Evolutionary conservation across 1,284 basidiomycete genomes (phyloP), one percentile per base, ranked within the genome.

Genomic region (Chalciporus sp.): DNA sequence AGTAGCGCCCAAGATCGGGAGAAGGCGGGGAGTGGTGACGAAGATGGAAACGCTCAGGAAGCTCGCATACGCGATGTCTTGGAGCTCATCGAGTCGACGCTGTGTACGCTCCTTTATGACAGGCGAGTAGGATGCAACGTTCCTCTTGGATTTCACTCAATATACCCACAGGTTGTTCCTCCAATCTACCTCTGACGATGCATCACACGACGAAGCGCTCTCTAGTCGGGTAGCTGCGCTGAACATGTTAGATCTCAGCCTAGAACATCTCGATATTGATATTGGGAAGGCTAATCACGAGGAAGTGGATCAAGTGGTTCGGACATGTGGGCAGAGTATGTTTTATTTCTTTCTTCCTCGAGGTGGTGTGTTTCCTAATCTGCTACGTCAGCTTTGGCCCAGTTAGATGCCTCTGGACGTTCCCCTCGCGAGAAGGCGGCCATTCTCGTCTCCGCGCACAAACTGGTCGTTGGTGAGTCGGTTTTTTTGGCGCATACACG

Each of bases 141-240:
- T 23, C 23, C 23, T 2, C 23, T 23, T 20, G 42, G 27, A 31
- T 33, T n/a, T 55, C 8, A 35, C 26, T 44, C 46, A 20, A 8
- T 17, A 51, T 8, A 47, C 4, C 7, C 19, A 17, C 37, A 86
- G 85, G 44, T 65, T 91, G 19, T 91, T 88, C 66, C 75, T 82
- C 2, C 85, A 84, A 2, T 74, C 83, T 2, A 79, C 78, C 0
- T 87, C 90, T 0, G 90, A 93, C 57, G 94, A 97, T 65, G 77
- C 83, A 0, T 86, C 85, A 1, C 93, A 95, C 64, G 94, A 98
- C 64, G 92, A 93, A 63, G 88, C 92, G 0, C 75, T 98, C 4
- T 85, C 93, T 0, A 92, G 87, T 61, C 84, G 94, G 4, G 88
- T 98, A 20, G 92, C 92, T 10, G 95, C 94, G 0, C 77, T 98